A percentile compares a stretch with the other conserved stretches of the same genome.
These are phyloP conservation scores for Alternaria atra DNA, from an alignment of 2,329 filamentous ascomycete species.

Conservation along the genomic window DNA sequence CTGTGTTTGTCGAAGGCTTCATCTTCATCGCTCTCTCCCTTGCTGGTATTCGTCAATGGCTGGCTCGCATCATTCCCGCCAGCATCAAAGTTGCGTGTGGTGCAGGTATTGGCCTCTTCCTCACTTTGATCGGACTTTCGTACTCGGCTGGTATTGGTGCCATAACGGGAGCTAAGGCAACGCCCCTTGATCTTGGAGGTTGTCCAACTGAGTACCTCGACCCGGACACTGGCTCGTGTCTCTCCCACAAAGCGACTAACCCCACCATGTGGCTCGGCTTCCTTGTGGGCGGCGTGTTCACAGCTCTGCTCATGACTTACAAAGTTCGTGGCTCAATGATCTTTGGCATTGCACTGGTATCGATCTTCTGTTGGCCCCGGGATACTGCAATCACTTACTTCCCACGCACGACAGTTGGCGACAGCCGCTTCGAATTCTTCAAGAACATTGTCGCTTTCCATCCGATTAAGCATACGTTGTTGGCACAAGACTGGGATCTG, in stretches of 20 bases:
- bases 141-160: slow-evolving; percentile 85
- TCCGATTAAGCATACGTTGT: slow-evolving; percentile 73
- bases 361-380: slow-evolving; percentile 87
- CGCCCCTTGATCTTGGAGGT: slow-evolving; percentile 78
- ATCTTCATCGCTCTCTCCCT: slow-evolving; percentile 82
- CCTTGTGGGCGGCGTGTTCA: slow-evolving; percentile 83
- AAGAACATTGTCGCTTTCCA: slow-evolving; percentile 86
- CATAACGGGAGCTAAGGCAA: slow-evolving; percentile 71
- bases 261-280: slow-evolving; percentile 89
- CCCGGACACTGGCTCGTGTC: slow-evolving; percentile 63
- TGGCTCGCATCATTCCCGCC: slow-evolving; percentile 69
- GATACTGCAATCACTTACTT: slow-evolving; percentile 80
- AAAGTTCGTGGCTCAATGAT: slow-evolving; percentile 88
- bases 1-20: slow-evolving; percentile 88
- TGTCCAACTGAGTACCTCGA: slow-evolving; percentile 65
- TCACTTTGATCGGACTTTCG: slow-evolving; percentile 79
- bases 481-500: slow-evolving; percentile 78
- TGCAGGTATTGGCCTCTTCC: slow-evolving; percentile 86
- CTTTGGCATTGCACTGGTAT: slow-evolving; percentile 81
- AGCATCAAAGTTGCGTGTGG: slow-evolving; percentile 93
- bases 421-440: slow-evolving; percentile 83
- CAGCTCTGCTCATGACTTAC: slow-evolving; percentile 82
- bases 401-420: slow-evolving; percentile 73
- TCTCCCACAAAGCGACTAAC: slow-evolving; percentile 77
- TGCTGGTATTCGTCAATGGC: slow-evolving; percentile 76